phyloP scores from a whole-genome alignment of 768 basidiomycete genomes.

The Mycena albidolilacea region DNA sequence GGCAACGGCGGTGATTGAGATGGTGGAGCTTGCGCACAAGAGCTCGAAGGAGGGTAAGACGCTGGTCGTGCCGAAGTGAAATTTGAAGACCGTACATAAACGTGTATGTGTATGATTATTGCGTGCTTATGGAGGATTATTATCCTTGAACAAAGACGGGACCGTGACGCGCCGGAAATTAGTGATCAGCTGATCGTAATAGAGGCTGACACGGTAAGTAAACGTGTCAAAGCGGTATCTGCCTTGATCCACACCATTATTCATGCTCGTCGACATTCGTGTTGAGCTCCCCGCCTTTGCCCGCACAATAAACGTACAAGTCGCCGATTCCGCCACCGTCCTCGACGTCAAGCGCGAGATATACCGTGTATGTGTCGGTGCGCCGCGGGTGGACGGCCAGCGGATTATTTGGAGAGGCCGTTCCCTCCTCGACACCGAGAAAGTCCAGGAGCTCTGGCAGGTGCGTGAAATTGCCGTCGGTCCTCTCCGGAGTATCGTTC shows the following conservation, averaged over 20 bases:
- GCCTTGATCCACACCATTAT: slow-evolving; percentile 21
- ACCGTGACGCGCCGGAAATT: neutral
- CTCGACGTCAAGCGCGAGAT: slow-evolving; percentile 80
- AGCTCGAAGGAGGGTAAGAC: slow-evolving; percentile 73
- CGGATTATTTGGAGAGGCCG: slow-evolving; percentile 84
- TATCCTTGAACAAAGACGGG: too few relatives aligned
- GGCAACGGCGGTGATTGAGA: slow-evolving; percentile 77
- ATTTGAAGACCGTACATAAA: neutral
- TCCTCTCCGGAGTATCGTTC: neutral
- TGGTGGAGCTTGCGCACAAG: slow-evolving; percentile 81
- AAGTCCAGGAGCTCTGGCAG: slow-evolving; percentile 79
- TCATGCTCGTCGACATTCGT: slow-evolving; percentile 66
- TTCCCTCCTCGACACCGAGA: slow-evolving; percentile 74
- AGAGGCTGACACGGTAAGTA: neutral
- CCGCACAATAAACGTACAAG: slow-evolving; percentile 72
- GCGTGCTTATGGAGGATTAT: neutral
- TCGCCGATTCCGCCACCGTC: slow-evolving; percentile 65
- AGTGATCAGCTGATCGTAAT: slow-evolving; percentile 45
- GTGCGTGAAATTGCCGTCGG: slow-evolving; percentile 51
- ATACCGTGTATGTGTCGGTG: slow-evolving; percentile 69
- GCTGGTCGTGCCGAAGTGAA: slow-evolving; percentile 48
- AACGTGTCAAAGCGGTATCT: slow-evolving; percentile 39
- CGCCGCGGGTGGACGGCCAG: slow-evolving; percentile 79
- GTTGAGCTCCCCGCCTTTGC: slow-evolving; percentile 86
- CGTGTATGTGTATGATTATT: neutral